Evolutionary conservation across 78 protist species (phyloP).

Genomic region (Dictyostelium firmibasis): DNA sequence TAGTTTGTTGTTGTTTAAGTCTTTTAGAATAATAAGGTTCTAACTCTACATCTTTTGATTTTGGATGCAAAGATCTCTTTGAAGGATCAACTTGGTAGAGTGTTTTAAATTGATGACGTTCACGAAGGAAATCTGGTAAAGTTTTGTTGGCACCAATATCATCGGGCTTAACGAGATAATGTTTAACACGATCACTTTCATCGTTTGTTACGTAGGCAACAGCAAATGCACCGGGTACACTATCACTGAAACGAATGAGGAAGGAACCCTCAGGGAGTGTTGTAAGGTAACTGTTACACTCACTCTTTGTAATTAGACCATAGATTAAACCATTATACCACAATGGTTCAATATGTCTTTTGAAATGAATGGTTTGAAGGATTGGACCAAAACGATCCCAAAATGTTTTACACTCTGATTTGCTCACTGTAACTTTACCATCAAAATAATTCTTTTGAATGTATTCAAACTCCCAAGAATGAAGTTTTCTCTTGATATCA

Average conservation of each 20-base stretch:
- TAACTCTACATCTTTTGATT: conserved; percentile 36
- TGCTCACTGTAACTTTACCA: conserved; percentile 14
- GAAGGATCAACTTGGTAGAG: conserved; percentile 63
- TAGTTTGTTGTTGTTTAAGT: background rate
- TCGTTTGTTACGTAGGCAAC: conserved; percentile 80
- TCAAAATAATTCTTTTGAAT: conserved; percentile 64
- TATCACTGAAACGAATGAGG: conserved; percentile 73
- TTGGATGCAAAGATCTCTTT: conserved; percentile 16
- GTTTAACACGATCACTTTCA: conserved; percentile 77
- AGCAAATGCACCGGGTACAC: conserved; percentile 77
- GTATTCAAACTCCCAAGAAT: conserved; percentile 72
- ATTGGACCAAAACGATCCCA: conserved; percentile 82
- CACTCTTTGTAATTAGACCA: conserved; percentile 69
- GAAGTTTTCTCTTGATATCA: conserved; percentile 41
- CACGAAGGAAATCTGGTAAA: conserved; percentile 70
- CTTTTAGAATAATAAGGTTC: conserved; percentile 49
- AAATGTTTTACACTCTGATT: conserved; percentile 50
- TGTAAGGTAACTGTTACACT: conserved; percentile 37
- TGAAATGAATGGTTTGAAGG: conserved; percentile 69
- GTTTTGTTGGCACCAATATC: conserved; percentile 81
- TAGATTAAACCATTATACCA: conserved; percentile 73
- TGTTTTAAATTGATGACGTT: conserved; percentile 43
- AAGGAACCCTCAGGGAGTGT: conserved; percentile 51
- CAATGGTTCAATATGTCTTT: conserved; percentile 68
- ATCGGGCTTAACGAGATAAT: conserved; percentile 74